Evolutionary conservation across 1,139 yeast genomes (phyloP).

Genomic region (Suhomyces ambrosiae): DNA sequence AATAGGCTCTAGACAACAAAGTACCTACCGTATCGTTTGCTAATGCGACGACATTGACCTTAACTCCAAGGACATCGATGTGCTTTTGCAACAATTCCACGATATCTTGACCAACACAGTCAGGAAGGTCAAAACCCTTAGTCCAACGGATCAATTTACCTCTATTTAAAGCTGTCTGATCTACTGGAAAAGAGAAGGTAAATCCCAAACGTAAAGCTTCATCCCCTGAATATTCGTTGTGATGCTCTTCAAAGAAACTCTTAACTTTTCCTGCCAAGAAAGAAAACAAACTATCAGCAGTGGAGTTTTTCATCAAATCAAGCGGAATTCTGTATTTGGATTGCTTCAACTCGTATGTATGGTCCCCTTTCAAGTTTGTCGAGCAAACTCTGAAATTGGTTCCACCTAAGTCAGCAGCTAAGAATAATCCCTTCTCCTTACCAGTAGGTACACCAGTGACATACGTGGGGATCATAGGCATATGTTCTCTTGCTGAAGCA

Average conservation of each 20-base stretch:
- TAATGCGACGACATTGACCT: constrained; percentile 80
- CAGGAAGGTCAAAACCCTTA: constrained; percentile 85
- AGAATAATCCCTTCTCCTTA: constrained; percentile 69
- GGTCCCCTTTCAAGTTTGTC: constrained; percentile 75
- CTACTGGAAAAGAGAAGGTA: constrained; percentile 90
- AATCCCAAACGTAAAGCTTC: constrained; percentile 72
- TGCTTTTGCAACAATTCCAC: constrained; percentile 71
- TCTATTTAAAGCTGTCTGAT: constrained; percentile 73
- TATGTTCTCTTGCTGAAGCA: constrained; percentile 44
- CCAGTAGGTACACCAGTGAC: constrained; percentile 85
- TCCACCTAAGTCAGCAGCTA: constrained; percentile 89
- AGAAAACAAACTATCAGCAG: constrained; percentile 59
- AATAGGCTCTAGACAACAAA: constrained; percentile 80
- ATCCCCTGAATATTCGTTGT: constrained; percentile 42
- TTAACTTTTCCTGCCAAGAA: constrained; percentile 73
- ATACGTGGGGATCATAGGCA: constrained; percentile 90
- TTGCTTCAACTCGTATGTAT: constrained; percentile 71
- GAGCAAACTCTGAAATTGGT: constrained; percentile 91
- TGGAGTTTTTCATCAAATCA: constrained; percentile 62
- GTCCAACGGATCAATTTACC: constrained; percentile 94
- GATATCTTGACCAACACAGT: constrained; percentile 81
- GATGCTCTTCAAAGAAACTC: constrained; percentile 64
- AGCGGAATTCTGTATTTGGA: constrained; percentile 73
- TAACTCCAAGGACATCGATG: constrained; percentile 56
- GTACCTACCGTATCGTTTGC: constrained; percentile 97